Evolutionary conservation across 176 grass and related monocot genomes (phyloP).

Genomic region (Triticum turgidum): DNA sequence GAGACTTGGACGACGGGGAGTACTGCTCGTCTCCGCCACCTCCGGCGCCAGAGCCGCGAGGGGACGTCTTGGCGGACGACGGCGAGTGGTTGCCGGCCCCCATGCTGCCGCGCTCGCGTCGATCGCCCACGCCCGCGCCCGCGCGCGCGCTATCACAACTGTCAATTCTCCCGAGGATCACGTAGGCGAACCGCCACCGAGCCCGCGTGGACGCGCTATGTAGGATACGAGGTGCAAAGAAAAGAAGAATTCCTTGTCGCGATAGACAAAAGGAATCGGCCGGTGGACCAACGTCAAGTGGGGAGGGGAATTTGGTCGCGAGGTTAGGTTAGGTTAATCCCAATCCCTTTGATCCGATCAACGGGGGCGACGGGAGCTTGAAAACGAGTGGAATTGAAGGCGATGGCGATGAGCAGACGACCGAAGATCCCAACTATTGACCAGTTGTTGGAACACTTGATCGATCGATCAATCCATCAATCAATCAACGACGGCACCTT

Average conservation of each 20-base stretch:
- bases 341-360: not conserved
- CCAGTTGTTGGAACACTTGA: not conserved
- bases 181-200: not conserved
- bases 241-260: not conserved
- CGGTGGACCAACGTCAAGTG: not conserved
- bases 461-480: not conserved
- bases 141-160: not conserved
- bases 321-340: not conserved
- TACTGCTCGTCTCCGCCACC: not conserved
- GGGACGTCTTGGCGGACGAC: slow-evolving; percentile 14
- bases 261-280: not conserved
- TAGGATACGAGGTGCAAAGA: not conserved
- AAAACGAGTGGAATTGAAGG: slow-evolving; percentile 1
- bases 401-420: slow-evolving; percentile 17
- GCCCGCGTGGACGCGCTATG: not conserved
- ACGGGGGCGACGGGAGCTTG: not conserved
- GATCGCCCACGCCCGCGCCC: not conserved
- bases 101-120: not conserved
- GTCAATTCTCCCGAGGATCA: not conserved
- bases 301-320: not conserved
- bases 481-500: not conserved
- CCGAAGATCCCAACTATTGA: not conserved
- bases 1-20: slow-evolving; percentile 30
- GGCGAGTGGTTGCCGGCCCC: slow-evolving; percentile 22
- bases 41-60: not conserved